Evolutionary conservation across 805 yeast genomes (phyloP), one percentile per base, ranked within the genome.

Genomic region (Sugiyamaella marilandica): DNA sequence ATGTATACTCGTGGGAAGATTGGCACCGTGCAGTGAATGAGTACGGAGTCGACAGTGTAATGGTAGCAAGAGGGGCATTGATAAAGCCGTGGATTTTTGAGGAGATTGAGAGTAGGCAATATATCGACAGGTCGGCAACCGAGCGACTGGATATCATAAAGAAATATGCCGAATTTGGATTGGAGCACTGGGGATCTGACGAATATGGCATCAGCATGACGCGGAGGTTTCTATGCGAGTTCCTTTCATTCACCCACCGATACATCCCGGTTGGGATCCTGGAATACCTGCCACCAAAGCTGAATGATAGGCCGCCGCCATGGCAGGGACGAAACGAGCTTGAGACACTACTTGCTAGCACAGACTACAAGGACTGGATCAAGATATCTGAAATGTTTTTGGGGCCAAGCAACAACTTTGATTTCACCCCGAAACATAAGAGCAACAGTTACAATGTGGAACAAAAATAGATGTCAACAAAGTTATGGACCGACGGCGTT

Each of bases 51-150:
- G 99, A 94, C 71, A 82, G 94, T 31, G 95, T 90, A 14, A 94
- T 95, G 97, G 88, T 94, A 51, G 99, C 98, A 2, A 80, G 99
- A 64, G 99, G 98, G 52, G 98, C 98, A 1, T 78, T 94, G 59
- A 91, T 94, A 67, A 94, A 94, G 71, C 99, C 99, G 34, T 94
- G 99, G 99, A 87, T 94, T 49, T 94, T 92, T 62, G 97, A 94
- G 72, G 99, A 94, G 71, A 80, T 94, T 52, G 95, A 92, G 54
- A 76, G 92, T 5, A 82, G 83, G 62, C 98, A 94, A 69, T 83
- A 89, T 67, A 70, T 94, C 57, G 99, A 94, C 69, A 94, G 92
- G 72, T 75, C 88, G 1, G 84, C 96, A n/a, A 74, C 84, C 18
- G 97, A 94, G 70, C 80, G 99, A 68, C 78, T 94, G 52, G 95